Base-by-base conservation (phyloP, 768 basidiomycete genomes). In the Auriscalpium microsporum region DNA sequence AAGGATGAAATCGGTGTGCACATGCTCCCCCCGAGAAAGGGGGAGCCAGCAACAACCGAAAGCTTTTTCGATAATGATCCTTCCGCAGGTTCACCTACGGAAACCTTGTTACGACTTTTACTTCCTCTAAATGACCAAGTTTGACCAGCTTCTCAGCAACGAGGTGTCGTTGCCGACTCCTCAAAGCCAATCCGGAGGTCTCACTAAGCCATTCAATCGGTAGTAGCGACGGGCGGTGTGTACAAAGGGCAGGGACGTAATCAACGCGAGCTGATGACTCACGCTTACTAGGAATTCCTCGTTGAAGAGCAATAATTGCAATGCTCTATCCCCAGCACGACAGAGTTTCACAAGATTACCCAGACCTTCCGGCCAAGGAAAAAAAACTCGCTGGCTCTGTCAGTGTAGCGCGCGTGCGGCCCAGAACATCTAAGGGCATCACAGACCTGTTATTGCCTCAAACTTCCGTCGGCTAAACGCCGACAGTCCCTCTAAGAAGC, bases 281-380 rank as follows among this genome's bases (percentile, higher is more conserved):
- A 78, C 80, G 80, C 79, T 84, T 87, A 86, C 85, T 85, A 85
- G 83, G 83, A 78, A 87, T 86, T 86, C 85, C 84, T 86, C 80
- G 82, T 86, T 87, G 83, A 87, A 86, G 86, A 86, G 83, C 84
- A 82, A 87, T 86, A 87, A 85, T 86, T 86, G 82, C 84, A 87
- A 85, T 85, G 82, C 83, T 86, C 85, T 84, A 86, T 86, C 83
- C 84, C 84, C 83, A 83, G 79, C 82, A 84, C 79, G 80, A 83
- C 80, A 77, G 77, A 78, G 80, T 82, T 83, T 83, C 80, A 83
- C 80, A 82, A 82, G 81, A 82, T 83, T 83, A 81, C 81, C 81
- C 79, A 75, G 76, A 76, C 83, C 82, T 85, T 83, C 78, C 81
- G 78, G 84, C 72, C 80, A 80, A 85, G 84, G 82, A 73, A 72